Evolutionary conservation across 148 eudicot species (phyloP), one percentile per base, ranked within the genome.

Genomic region (Silene uniflora): DNA sequence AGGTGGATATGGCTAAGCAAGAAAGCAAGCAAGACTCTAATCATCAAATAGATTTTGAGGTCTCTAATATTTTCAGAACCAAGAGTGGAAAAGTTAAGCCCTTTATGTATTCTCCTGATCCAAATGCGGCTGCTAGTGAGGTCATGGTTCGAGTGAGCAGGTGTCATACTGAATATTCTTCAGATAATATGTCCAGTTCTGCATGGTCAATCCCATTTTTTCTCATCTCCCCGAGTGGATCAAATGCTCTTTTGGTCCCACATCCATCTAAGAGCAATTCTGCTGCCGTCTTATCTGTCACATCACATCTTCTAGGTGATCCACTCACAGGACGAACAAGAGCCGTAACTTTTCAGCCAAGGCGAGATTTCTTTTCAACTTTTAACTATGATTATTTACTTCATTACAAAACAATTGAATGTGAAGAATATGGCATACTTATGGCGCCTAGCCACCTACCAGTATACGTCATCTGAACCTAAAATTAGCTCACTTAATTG

Each of bases 121-220:
- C 94, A 42, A 86, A 76, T 79, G 84, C 86, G 61, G 85, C 86
- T 52, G 81, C 89, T 42, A 81, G 88, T 75, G 97, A 92, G 67
- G 77, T 84, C 64, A 86, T 83, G 87, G 94, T 92, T 75, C 87
- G 84, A 77, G 73, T 92, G 32, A 84, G 97, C 78, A 88, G 88
- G 82, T 77, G 61, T 77, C 79, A 78, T 75, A 77, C 89, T 69
- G 90, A 85, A 68, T 69, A 56, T 62, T 58, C 73, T 13, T 12
- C 63, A 25, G 89, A 91, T 73, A 83, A 78, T 61, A 73, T 65
- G 56, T 84, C 82, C 61, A 80, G 84, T 69, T 74, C 72, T 64
- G 85, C 85, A 29, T 96, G 99, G 98, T 96, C 99, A 39, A 86
- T 79, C 77, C 88, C 97, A n/a, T 96, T 96, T 88, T 86, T 85